These are phyloP conservation scores for Nannochloropsis gaditana DNA, from an alignment of 108 stramenopile genomes.

Conservation along the genomic window DNA sequence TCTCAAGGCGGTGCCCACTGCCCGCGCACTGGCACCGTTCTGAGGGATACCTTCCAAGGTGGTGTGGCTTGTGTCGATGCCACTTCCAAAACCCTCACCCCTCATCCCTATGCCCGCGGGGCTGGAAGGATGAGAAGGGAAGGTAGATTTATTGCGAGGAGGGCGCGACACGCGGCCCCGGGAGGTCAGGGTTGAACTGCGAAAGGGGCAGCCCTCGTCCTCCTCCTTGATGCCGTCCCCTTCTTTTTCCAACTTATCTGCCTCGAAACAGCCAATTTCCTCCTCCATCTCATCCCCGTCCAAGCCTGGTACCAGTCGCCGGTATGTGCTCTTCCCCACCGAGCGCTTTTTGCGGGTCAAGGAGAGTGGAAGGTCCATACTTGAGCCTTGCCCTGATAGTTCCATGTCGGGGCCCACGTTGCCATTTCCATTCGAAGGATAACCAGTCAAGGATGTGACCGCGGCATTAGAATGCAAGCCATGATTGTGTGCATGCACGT, in stretches of 20 bases:
- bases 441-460: not conserved
- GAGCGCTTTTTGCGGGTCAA: not conserved
- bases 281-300: not conserved
- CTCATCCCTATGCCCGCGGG: too few relatives aligned
- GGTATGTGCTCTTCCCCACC: conserved; percentile 4
- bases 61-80: too few relatives aligned
- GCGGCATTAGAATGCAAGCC: not conserved
- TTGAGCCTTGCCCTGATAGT: not conserved
- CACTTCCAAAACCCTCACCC: too few relatives aligned
- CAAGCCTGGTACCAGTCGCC: not conserved
- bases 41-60: too few relatives aligned
- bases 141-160: not conserved
- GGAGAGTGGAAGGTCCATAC: not conserved
- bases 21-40: too few relatives aligned
- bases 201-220: not conserved
- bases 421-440: not conserved
- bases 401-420: not conserved
- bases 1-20: too few relatives aligned
- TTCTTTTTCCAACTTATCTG: not conserved
- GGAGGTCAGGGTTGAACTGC: not conserved
- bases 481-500: not conserved
- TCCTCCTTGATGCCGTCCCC: not conserved
- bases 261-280: not conserved
- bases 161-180: not conserved
- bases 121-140: not conserved